Base-by-base conservation (phyloP, 441 rosid genomes). In the Jatropha multifida region DNA sequence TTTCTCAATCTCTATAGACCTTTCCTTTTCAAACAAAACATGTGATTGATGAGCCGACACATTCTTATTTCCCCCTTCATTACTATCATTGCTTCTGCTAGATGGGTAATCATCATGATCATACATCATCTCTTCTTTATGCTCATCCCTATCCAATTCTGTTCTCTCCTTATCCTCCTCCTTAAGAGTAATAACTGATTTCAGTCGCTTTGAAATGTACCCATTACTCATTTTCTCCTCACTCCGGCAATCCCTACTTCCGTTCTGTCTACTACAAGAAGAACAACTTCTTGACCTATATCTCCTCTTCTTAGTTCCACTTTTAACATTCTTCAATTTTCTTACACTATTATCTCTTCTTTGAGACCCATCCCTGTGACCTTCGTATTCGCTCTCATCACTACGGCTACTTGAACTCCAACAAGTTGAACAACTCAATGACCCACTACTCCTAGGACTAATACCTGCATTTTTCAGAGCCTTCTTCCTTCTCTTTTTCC, bases 51-150 rank as follows among this genome's bases (percentile, higher is more conserved):
- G 56, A 68, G 38, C 71, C 41, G 76, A 70, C 52, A 76, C 87
- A 76, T 44, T 79, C 74, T 73, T 80, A 72, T 78, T 76, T 41
- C 73, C 82, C 42, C 77, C 85, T 41, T 83, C 86, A 72, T 81
- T 83, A 74, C 86, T 85, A 66, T 85, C 89, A 73, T 83, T 86
- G 77, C 88, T 85, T 82, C 78, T 76, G 74, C 85, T 80, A 71
- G 86, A 81, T 71, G 90, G 90, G 73, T 88, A 88, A 68, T 84
- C 94, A 81, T 85, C 88, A 20, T 81, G 78, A 71, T 86, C 87
- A 82, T 79, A 84, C 15, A 76, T 77, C 48, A 87, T 80, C 77
- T 88, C 94, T 58, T 89, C 87, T 78, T 79, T 86, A 61, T 83
- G 78, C 74, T 84, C 87, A 71, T 79, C 87, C 42, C 65, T 48